Evolutionary conservation across 345 rosid species (phyloP).

Genomic region (Melaleuca quinquenervia): DNA sequence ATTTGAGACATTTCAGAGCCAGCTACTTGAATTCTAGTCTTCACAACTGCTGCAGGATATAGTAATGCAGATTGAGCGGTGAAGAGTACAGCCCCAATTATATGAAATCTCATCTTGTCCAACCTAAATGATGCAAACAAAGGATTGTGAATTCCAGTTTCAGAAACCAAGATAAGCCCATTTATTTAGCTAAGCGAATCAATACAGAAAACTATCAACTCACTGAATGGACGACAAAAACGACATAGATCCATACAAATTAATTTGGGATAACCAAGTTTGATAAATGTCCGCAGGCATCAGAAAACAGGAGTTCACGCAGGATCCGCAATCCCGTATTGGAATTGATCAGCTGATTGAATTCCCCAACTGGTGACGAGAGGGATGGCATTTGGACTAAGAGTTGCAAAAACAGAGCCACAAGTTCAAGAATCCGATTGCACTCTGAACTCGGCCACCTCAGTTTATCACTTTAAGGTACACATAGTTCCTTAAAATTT

Average conservation of each 20-base stretch:
- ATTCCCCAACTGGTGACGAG: background rate
- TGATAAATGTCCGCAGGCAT: background rate
- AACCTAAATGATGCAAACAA: conserved; percentile 10
- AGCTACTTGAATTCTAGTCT: conserved; percentile 57
- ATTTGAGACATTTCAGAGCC: conserved; percentile 27
- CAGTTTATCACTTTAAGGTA: background rate
- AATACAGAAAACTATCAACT: background rate
- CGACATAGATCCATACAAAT: background rate
- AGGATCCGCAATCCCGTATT: background rate
- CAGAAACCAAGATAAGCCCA: background rate
- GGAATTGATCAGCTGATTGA: background rate
- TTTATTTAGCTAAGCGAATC: background rate
- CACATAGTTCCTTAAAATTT: background rate
- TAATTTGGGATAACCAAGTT: background rate
- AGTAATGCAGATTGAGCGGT: conserved; percentile 42
- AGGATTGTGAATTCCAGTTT: background rate
- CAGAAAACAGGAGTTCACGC: background rate
- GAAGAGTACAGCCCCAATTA: conserved; percentile 46
- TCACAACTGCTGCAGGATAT: conserved; percentile 53
- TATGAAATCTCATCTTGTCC: conserved; percentile 55
- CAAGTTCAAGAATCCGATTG: background rate
- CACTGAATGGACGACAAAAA: background rate
- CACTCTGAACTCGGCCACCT: background rate
- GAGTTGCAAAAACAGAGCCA: background rate
- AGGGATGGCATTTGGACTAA: background rate